Evolutionary conservation across 2,329 filamentous ascomycete species (phyloP).

Genomic region (Colletotrichum navitas): DNA sequence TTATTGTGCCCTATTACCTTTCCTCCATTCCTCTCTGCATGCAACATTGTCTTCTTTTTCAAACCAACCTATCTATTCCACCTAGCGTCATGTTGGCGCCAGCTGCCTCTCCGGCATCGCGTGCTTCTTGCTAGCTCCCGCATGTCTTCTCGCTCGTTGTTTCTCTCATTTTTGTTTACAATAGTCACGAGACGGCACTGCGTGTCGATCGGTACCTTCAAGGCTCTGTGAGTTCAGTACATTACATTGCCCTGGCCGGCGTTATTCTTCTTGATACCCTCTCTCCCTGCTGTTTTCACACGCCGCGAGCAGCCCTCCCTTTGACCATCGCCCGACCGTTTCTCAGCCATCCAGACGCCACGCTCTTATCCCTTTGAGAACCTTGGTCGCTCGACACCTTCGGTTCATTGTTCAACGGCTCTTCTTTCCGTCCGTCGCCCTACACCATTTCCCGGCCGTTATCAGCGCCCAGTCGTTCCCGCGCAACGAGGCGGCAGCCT

Average conservation of each 20-base stretch:
- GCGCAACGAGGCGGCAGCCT: slow-evolving; percentile 19
- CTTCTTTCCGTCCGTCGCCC: neutral
- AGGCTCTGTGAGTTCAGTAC: slow-evolving; percentile 25
- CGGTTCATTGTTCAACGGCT: slow-evolving; percentile 7
- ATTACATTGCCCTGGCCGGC: neutral
- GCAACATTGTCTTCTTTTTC: neutral
- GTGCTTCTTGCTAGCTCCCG: slow-evolving; percentile 4
- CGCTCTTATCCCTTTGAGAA: neutral
- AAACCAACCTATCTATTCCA: neutral
- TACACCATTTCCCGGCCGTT: slow-evolving; percentile 17
- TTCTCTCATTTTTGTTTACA: neutral
- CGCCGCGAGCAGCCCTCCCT: slow-evolving; percentile 17
- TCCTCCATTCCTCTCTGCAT: slow-evolving; percentile 3
- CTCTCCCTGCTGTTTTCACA: slow-evolving; percentile 1
- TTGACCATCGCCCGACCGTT: neutral
- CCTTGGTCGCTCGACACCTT: neutral
- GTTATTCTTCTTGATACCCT: slow-evolving; percentile 14
- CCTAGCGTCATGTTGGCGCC: slow-evolving; percentile 37
- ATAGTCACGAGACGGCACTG: neutral
- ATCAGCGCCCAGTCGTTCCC: neutral
- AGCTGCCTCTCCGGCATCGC: slow-evolving; percentile 18
- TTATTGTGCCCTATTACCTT: slow-evolving; percentile 3
- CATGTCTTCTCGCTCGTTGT: neutral
- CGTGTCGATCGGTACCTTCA: neutral
- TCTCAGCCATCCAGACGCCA: neutral